These are phyloP conservation scores for Alternaria ventricosa DNA, from an alignment of 2,329 filamentous ascomycete genomes.

Conservation along the genomic window DNA sequence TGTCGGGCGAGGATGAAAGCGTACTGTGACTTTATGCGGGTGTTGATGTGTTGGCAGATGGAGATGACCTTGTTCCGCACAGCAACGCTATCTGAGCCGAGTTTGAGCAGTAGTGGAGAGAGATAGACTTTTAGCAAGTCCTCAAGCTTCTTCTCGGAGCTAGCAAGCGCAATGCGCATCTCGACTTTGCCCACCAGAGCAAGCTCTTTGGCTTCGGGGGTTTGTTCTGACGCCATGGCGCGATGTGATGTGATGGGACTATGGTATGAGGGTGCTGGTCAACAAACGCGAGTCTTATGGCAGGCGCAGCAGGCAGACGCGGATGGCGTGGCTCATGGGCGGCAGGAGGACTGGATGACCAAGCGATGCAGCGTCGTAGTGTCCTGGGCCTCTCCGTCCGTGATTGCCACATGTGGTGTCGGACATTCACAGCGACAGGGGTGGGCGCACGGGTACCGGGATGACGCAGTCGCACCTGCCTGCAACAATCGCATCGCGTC, in stretches of 20 bases:
- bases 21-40: conserved; percentile 63
- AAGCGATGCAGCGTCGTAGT: conserved; percentile 8
- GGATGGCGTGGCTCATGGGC: conserved; percentile 26
- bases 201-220: conserved; percentile 73
- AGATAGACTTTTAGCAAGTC: conserved; percentile 79
- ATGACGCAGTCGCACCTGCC: conserved; percentile 34
- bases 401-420: conserved; percentile 30
- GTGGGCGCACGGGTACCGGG: conserved; percentile 23
- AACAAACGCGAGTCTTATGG: conserved; percentile 10
- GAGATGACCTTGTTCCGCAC: conserved; percentile 82
- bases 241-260: conserved; percentile 5
- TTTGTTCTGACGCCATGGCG: conserved; percentile 42
- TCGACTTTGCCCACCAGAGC: conserved; percentile 85
- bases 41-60: conserved; percentile 75
- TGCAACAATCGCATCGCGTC: conserved; percentile 31
- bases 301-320: conserved; percentile 33
- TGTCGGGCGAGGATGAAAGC: conserved; percentile 18
- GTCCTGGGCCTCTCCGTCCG: conserved; percentile 21
- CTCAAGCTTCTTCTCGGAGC: conserved; percentile 83
- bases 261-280: neutral
- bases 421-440: conserved; percentile 33
- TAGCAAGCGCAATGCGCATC: conserved; percentile 80
- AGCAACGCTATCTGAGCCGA: conserved; percentile 77
- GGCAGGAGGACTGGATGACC: neutral
- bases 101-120: conserved; percentile 81